Evolutionary conservation across 2,329 filamentous ascomycete genomes (phyloP), one percentile per base, ranked within the genome.

Genomic region (Paracoccidioides lutzii): DNA sequence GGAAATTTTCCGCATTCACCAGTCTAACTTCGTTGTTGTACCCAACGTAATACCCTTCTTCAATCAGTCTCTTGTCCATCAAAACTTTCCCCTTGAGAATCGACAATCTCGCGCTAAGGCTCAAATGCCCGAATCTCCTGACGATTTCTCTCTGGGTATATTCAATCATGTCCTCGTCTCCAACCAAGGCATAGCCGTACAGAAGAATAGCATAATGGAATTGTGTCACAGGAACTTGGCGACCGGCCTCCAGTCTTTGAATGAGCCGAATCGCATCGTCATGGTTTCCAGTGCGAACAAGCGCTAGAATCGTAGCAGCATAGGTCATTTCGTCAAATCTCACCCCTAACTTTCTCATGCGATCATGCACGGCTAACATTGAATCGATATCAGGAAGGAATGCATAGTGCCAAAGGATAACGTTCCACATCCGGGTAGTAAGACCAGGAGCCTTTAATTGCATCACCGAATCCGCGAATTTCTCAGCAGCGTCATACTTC

Each of bases 401-500:
- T 5, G 87, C 87, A 66, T 89, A 79, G 58, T 85, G 81, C 55
- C 79, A 76, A 4, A 96, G 73, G 37, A 96, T 71, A 54, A 81
- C 77, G 65, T 96, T 95, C 87, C 88, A 96, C 65, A 89, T 81
- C 37, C 77, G 74, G 2, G 83, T 83, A 28, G 78, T 73, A 1
- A 77, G 73, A 1, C 81, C 77, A 15, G 75, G 66, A 0, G 81
- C 66, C 12, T 74, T 71, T 58, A 76, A 74, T 10, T 70, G 69
- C 28, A 83, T 73, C 37, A 82, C 77, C 46, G 79, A 78, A 51
- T 78, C 66, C 37, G 83, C 81, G 51, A 88, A 73, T 42, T 72
- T 71, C 66, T 83, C 78, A 3, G 85, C 84, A 61, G 81, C 75
- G 9, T 69, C 62, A 45, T 78, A 70, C 42, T 74, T 69, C 28